Base-by-base conservation (phyloP, 768 basidiomycete species). In the Erythrobasidium yunnanense region DNA sequence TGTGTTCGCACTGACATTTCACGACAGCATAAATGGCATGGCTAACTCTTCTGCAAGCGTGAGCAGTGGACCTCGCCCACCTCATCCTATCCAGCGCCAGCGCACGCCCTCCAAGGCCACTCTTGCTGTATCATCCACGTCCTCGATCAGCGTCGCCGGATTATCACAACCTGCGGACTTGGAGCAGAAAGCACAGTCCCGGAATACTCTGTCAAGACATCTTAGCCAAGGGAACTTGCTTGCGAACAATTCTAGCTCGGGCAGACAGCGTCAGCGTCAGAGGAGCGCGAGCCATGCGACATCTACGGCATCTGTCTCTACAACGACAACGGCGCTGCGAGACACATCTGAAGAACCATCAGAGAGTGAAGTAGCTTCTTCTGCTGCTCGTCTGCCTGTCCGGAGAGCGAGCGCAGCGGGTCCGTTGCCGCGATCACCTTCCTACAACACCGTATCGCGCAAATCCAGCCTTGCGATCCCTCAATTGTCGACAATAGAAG, bases 131-230 rank as follows among this genome's bases (percentile, higher is more conserved):
- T 20, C 56, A 35, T 45, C 56, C 7, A 42, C 56, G 3, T 23
- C 32, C 35, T 34, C 34, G 56, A 25, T 58, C 30, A 27, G 29
- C 22, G 45, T 58, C 22, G 56, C 34, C 25, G 56, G 34, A 15
- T 45, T 42, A 30, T 45, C 56, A 15, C 7, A 35, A 18, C 34
- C 27, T 2, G 23, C 35, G 27, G 45, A 42, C 32, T 18, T 47
- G 33, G 60, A 63, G 47, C 45, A 47, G 27, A 52, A 47, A 51
- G 60, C 60, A 5, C 60, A 63, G 2, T 51, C 60, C 17, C 47
- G 60, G 18, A 29, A 63, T 15, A 63, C 45, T 2, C 46, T 63
- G 5, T 50, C 47, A n/a, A 6, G 33, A 18, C 60, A 63, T 32
- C 60, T 63, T 18, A 63, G 46, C 45, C 56, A 58, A 46, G 27